A percentile compares a stretch with the other conserved stretches of the same genome.
Evolutionary conservation across 176 grass and related monocot species (phyloP).

Genomic region (Bolboschoenus planiculmis): DNA sequence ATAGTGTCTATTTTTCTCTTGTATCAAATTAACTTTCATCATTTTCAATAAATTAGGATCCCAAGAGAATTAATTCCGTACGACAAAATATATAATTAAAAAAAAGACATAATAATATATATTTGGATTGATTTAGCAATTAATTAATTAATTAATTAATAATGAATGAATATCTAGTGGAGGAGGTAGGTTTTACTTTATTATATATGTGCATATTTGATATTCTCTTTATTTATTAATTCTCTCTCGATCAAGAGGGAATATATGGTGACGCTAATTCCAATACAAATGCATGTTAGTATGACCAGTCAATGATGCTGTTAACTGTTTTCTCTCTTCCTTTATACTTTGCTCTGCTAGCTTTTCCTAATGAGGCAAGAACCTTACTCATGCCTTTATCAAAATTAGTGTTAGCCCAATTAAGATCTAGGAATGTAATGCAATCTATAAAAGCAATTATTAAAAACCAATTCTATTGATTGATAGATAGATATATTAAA

Average conservation of each 20-base stretch:
- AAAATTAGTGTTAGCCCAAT: conserved; percentile 22
- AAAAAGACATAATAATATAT: not conserved
- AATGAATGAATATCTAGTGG: conserved; percentile 38
- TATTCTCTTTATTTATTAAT: not conserved
- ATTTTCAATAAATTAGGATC: conserved; percentile 11
- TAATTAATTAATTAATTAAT: too few species aligned
- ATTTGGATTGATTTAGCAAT: conserved; percentile 9
- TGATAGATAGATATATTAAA: not conserved
- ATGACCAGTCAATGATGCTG: conserved; percentile 70
- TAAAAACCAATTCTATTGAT: not conserved
- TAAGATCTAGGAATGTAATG: not conserved
- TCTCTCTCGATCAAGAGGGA: conserved; percentile 43
- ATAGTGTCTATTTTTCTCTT: not conserved
- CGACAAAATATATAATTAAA: not conserved
- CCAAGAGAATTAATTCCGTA: conserved; percentile 17
- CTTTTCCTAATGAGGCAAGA: conserved; percentile 14
- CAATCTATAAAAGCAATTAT: not conserved
- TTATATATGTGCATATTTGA: conserved; percentile 23
- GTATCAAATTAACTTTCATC: not conserved
- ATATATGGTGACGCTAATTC: conserved; percentile 57
- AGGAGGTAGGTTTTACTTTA: conserved; percentile 39
- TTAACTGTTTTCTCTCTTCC: conserved; percentile 40
- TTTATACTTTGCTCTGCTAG: conserved; percentile 37
- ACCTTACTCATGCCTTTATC: conserved; percentile 10
- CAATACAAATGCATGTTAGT: conserved; percentile 74